Base-by-base conservation (phyloP, 805 yeast species). In the Pichia kluyveri region DNA sequence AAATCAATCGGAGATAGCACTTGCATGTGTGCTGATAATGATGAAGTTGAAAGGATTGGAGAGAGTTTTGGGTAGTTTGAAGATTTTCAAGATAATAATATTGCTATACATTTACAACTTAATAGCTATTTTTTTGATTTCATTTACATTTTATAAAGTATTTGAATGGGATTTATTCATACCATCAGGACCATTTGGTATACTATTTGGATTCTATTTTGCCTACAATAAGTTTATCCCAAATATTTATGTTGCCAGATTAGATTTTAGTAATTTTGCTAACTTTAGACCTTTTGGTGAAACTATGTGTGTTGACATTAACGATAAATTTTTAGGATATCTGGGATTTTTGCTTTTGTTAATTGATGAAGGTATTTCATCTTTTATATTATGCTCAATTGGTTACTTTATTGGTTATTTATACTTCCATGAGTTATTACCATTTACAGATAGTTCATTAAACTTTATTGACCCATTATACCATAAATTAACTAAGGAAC, bases 1-100 rank as follows among this genome's bases (percentile, higher is more conserved):
- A 41, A 80, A 77, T 57, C 85, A 80, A 58, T 72, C 82, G 6
- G 85, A 82, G 60, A 77, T 72, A 49, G 48, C 76, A 19, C 53
- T 79, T 3, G 57, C 71, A 3, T 57, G 72, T 11, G 60, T 76
- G 14, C 56, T 81, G 38, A 59, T 77, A 10, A 67, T 71, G 70
- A 69, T 77, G 49, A 74, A 75, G 44, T 72, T 73, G 55, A 77
- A 81, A 58, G 72, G 70, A 39, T 52, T 82, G 45, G 88, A 82
- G 61, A 60, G 86, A 44, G 61, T 76, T 43, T 72, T 72, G 56
- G 86, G 86, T 1, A 71, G 81, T 12, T 61, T 72, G 42, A 78
- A 76, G 54, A 77, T 78, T 54, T 54, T 76, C 11, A 71, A 79
- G 37, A 56, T 76, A 15, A 57, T 80, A 2, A 47, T 69, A 1